Conservation (phyloP, 202 grass and related monocot genomes). For the Eragrostis tef region DNA sequence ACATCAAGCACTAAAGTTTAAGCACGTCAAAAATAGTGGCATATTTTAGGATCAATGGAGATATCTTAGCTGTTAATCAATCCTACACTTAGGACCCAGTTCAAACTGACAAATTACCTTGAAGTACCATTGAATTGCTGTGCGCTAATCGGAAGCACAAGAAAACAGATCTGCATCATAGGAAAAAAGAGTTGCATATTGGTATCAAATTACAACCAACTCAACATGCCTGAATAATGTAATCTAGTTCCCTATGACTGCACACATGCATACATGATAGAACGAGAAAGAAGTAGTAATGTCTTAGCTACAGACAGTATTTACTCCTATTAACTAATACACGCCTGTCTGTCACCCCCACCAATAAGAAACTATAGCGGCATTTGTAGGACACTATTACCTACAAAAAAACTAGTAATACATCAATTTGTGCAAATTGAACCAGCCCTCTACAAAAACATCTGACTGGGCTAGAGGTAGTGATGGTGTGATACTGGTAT, state of each 20-base stretch:
- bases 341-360: not conserved
- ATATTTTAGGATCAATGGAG: not conserved
- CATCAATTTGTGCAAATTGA: not conserved
- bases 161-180: constrained; percentile 61
- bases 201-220: constrained; percentile 23
- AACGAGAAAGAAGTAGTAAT: not conserved
- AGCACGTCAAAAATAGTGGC: constrained; percentile 35
- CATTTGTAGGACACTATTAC: too few relatives aligned
- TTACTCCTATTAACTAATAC: not conserved
- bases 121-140: constrained; percentile 68
- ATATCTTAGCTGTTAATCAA: constrained; percentile 22
- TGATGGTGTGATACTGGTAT: too few relatives aligned
- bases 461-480: not conserved
- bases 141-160: constrained; percentile 50
- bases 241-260: not conserved
- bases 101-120: constrained; percentile 59
- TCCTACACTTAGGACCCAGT: constrained; percentile 24
- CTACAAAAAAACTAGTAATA: too few relatives aligned
- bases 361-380: not conserved
- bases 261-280: not conserved
- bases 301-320: too few relatives aligned
- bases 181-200: constrained; percentile 30
- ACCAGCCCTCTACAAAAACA: not conserved
- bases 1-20: too few relatives aligned
- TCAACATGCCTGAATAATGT: constrained; percentile 9